Percentiles rank a stretch among this genome's conserved stretches.
These are phyloP conservation scores for Saururus chinensis DNA, from an alignment of 164 flowering plant genomes.

Conservation along the genomic window DNA sequence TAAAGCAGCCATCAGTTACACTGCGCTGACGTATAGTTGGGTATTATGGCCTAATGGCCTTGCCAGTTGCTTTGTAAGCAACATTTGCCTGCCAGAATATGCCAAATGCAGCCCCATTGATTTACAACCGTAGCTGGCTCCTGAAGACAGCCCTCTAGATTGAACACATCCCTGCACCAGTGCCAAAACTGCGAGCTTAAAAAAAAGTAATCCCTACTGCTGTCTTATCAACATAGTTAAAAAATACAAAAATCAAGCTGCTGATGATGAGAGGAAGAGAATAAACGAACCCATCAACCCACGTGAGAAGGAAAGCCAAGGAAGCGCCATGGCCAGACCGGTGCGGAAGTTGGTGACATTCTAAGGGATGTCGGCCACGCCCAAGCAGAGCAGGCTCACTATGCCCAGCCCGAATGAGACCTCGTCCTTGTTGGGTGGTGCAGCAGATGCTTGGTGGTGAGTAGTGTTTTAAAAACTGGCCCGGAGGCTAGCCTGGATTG, in stretches of 20 bases:
- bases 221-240: too few relatives aligned
- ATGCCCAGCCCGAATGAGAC: conserved; percentile 56
- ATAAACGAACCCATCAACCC: conserved; percentile 60
- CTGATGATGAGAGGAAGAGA: not conserved
- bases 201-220: too few relatives aligned
- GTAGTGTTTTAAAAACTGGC: too few relatives aligned
- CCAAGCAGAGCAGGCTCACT: conserved; percentile 64
- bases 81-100: too few relatives aligned
- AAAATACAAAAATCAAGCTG: not conserved
- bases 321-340: conserved; percentile 87
- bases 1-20: not conserved
- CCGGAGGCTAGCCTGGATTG: too few relatives aligned
- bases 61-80: not conserved
- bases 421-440: too few relatives aligned
- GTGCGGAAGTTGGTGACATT: conserved; percentile 76
- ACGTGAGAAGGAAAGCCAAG: conserved; percentile 67
- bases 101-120: not conserved
- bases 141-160: conserved; percentile 72
- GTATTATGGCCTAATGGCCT: not conserved
- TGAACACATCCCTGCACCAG: conserved; percentile 65
- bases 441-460: too few relatives aligned
- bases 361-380: conserved; percentile 86
- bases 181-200: not conserved
- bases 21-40: not conserved
- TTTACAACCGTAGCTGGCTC: conserved; percentile 83